Conservation (phyloP, 352 stramenopile genomes). For the Phytophthora sp. region DNA sequence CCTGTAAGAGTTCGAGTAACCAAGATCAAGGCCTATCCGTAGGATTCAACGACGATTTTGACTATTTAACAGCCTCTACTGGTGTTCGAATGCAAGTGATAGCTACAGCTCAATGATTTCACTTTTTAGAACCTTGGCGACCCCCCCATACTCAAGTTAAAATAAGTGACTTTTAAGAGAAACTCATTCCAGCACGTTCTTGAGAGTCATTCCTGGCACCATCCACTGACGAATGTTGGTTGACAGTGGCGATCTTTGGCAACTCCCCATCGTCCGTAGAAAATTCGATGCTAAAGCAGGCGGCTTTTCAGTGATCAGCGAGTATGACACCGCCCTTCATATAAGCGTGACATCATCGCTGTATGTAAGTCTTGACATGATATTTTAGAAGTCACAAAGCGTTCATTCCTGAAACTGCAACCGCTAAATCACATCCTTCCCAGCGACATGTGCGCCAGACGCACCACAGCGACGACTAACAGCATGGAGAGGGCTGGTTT, state of each 20-base stretch:
- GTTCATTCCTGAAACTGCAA: conserved; percentile 19
- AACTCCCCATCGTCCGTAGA: conserved; percentile 8
- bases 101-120: too few relatives aligned
- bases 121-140: too few relatives aligned
- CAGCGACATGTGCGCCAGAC: conserved; percentile 18
- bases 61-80: too few relatives aligned
- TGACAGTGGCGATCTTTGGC: background rate
- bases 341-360: conserved; percentile 36
- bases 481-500: conserved; percentile 24
- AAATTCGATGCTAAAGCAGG: background rate
- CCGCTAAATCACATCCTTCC: background rate
- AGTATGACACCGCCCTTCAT: conserved; percentile 26
- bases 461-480: conserved; percentile 22
- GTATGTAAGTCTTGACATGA: background rate
- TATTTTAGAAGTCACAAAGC: background rate
- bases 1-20: too few relatives aligned
- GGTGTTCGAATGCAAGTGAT: too few relatives aligned
- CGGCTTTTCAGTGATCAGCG: background rate
- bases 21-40: too few relatives aligned
- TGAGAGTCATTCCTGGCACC: background rate
- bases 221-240: background rate
- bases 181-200: background rate
- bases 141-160: too few relatives aligned
- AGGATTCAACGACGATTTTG: too few relatives aligned
- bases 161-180: too few relatives aligned